A percentile compares a stretch with the other conserved stretches of the same genome.
Evolutionary conservation across 176 grass and related monocot genomes (phyloP).

Genomic region (Stipa capillata): DNA sequence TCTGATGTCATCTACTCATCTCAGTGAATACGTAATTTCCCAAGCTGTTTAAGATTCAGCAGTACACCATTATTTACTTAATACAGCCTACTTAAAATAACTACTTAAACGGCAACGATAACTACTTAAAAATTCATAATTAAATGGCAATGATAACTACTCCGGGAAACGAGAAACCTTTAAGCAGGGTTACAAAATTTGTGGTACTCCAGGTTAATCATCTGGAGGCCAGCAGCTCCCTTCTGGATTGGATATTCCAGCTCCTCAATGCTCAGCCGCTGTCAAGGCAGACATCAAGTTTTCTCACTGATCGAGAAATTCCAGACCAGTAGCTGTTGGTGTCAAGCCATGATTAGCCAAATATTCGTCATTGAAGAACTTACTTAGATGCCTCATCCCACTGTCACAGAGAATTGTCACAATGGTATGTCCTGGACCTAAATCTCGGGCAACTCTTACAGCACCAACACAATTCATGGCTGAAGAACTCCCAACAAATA

Average conservation of each 20-base stretch:
- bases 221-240: neutral
- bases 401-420: conserved; percentile 92
- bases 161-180: neutral
- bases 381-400: conserved; percentile 92
- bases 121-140: no score
- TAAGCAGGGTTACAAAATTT: neutral
- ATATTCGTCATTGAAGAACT: conserved; percentile 90
- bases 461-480: conserved; percentile 96
- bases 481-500: no score
- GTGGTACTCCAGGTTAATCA: neutral
- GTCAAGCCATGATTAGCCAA: conserved; percentile 67
- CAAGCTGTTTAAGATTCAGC: no score
- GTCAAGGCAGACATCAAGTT: neutral
- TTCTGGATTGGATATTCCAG: neutral
- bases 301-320: conserved; percentile 49
- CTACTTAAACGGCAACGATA: no score
- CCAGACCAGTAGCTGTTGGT: conserved; percentile 47
- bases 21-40: no score
- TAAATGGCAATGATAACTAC: neutral
- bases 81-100: no score
- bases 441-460: conserved; percentile 61
- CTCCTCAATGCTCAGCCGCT: neutral
- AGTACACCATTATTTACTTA: no score
- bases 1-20: neutral
- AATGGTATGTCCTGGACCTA: conserved; percentile 91